Evolutionary conservation across 202 grass and related monocot species (phyloP).

Genomic region (Tripidium arundinaceum): DNA sequence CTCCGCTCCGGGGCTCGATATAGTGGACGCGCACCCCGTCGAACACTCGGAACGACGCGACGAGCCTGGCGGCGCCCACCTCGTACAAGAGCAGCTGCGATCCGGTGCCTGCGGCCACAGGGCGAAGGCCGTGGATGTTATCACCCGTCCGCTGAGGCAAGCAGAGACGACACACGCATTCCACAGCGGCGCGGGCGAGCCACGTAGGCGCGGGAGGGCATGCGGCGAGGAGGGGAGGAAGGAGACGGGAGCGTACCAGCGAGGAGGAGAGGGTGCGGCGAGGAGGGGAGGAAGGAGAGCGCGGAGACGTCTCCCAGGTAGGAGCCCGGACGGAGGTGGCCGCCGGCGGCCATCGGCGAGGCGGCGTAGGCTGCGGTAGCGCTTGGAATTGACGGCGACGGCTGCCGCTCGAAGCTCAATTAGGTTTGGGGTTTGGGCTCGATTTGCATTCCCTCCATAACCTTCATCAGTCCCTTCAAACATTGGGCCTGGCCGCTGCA

Average conservation of each 20-base stretch:
- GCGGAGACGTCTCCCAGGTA: constrained; percentile 88
- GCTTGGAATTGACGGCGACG: constrained; percentile 18
- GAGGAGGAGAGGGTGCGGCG: constrained; percentile 52
- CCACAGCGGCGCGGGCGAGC: neutral
- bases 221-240: neutral
- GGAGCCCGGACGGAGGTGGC: constrained; percentile 35
- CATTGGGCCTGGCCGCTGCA: neutral
- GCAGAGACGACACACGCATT: neutral
- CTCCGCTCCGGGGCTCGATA: constrained; percentile 36
- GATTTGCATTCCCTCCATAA: neutral
- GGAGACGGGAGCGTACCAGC: constrained; percentile 40
- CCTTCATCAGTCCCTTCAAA: neutral
- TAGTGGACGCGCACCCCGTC: constrained; percentile 76
- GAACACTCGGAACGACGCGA: constrained; percentile 60
- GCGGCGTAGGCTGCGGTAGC: neutral
- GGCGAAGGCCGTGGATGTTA: neutral
- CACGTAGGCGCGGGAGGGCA: neutral
- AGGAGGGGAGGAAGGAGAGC: constrained; percentile 55
- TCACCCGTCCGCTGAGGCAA: neutral
- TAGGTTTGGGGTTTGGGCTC: neutral
- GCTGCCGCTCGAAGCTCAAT: neutral
- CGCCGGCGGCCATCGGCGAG: constrained; percentile 34
- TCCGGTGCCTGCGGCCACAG: constrained; percentile 49
- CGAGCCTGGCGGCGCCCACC: constrained; percentile 25
- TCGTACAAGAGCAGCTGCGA: constrained; percentile 73